Conservation (phyloP, 768 basidiomycete species). For the Podaxis sp. region DNA sequence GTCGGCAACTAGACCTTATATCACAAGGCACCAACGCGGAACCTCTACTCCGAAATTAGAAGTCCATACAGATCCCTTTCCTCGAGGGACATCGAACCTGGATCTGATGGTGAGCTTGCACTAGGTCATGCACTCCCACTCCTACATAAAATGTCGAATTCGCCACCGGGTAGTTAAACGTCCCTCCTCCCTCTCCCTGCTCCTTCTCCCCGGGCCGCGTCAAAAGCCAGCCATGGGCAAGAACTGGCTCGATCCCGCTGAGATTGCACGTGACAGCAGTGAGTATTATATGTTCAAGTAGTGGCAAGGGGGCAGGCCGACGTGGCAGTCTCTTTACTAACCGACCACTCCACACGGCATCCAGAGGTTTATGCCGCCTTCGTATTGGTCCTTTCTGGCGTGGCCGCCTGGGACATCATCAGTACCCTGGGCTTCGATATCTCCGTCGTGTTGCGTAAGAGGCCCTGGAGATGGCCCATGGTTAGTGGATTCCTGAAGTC, state of each 20-base stretch:
- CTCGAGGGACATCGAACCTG: not conserved
- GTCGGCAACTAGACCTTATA: too few species aligned
- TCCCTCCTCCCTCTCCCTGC: not conserved
- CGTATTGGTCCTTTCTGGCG: slow-evolving; percentile 25
- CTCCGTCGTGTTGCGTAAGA: slow-evolving; percentile 25
- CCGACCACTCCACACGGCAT: not conserved
- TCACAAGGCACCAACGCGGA: not conserved
- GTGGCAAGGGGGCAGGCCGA: not conserved
- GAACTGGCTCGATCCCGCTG: slow-evolving; percentile 24
- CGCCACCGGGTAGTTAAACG: not conserved
- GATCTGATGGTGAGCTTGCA: not conserved
- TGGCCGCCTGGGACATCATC: slow-evolving; percentile 28
- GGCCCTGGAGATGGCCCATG: slow-evolving; percentile 31
- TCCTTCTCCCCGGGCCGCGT: slow-evolving; percentile 5
- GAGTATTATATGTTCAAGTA: slow-evolving; percentile 8
- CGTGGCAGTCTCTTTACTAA: not conserved
- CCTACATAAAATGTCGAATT: not conserved
- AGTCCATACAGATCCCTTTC: not conserved
- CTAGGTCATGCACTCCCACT: not conserved
- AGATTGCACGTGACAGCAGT: slow-evolving; percentile 25
- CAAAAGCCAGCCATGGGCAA: slow-evolving; percentile 16
- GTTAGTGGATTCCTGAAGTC: slow-evolving; percentile 12
- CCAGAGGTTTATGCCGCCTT: slow-evolving; percentile 28
- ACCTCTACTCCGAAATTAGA: not conserved
- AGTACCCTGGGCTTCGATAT: slow-evolving; percentile 27